Evolutionary conservation across 176 grass and related monocot species (phyloP).

Genomic region (Melocanna baccifera): DNA sequence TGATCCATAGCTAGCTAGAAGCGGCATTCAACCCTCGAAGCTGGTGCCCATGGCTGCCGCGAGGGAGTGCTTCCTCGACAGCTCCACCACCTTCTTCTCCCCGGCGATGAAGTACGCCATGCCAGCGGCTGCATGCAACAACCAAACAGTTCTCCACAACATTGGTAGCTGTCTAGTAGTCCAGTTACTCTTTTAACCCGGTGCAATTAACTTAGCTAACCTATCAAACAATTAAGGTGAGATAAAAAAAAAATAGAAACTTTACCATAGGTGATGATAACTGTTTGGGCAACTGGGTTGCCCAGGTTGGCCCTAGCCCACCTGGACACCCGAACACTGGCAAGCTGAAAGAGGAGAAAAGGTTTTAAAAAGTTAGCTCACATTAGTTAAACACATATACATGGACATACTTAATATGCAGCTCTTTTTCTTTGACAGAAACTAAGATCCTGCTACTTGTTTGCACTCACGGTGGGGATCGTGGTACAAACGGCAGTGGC

Average conservation of each 20-base stretch:
- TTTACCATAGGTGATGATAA: neutral
- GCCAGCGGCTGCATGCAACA: constrained; percentile 11
- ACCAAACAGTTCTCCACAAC: neutral
- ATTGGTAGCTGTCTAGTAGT: neutral
- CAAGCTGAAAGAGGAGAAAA: neutral
- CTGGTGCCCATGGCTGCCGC: neutral
- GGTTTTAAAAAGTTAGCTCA: neutral
- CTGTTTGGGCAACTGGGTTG: neutral
- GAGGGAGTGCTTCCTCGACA: constrained; percentile 16
- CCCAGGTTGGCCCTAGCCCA: neutral
- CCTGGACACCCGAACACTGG: neutral
- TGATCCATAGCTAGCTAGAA: neutral
- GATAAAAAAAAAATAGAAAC: neutral
- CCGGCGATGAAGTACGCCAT: constrained; percentile 37
- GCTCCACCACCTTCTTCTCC: constrained; percentile 36
- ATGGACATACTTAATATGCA: neutral
- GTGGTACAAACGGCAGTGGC: neutral
- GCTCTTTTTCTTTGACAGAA: neutral
- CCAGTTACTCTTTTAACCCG: neutral
- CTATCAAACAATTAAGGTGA: neutral
- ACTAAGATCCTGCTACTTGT: neutral
- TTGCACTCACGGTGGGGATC: constrained; percentile 9
- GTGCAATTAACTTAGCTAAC: neutral
- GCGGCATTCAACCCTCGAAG: neutral
- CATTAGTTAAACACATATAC: neutral